A percentile compares a stretch with the other conserved stretches of the same genome.
phyloP scores from a whole-genome alignment of 306 rosid genomes.

The Hylodesmum podocarpum region DNA sequence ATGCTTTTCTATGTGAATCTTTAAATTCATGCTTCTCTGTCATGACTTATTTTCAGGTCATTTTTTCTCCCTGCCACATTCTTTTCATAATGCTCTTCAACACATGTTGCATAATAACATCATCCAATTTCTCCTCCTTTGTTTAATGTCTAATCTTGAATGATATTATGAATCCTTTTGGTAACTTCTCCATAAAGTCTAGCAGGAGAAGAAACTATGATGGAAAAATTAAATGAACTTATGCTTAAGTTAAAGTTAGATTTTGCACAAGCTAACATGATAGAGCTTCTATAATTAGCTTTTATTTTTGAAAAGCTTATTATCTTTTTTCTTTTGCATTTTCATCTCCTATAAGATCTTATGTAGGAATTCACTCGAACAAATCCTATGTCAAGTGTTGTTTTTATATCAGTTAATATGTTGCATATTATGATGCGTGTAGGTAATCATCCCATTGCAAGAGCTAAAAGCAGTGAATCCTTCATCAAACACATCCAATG shows the following conservation, averaged over 20 bases:
- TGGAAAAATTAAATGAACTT: no score
- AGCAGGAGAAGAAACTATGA: no score
- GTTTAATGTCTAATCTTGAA: not conserved
- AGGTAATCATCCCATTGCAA: constrained; percentile 83
- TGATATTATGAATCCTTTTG: no score
- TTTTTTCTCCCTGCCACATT: not conserved
- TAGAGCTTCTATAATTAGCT: no score
- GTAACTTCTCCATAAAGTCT: no score
- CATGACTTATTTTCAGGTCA: not conserved
- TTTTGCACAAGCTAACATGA: no score
- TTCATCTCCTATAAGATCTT: no score
- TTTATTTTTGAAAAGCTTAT: no score
- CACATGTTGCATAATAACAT: not conserved
- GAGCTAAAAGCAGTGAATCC: constrained; percentile 84
- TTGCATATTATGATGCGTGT: not conserved
- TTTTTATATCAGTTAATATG: constrained; percentile 13
- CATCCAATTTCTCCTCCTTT: not conserved
- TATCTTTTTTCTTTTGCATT: no score
- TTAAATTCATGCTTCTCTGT: not conserved
- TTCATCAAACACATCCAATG: constrained; percentile 64
- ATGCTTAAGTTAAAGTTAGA: no score
- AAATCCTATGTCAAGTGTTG: no score
- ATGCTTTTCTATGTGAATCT: constrained; percentile 2
- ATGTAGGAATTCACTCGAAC: no score
- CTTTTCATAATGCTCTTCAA: not conserved